These are phyloP conservation scores for Komagataea norvegica DNA, from an alignment of 1,139 yeast species.

Conservation along the genomic window DNA sequence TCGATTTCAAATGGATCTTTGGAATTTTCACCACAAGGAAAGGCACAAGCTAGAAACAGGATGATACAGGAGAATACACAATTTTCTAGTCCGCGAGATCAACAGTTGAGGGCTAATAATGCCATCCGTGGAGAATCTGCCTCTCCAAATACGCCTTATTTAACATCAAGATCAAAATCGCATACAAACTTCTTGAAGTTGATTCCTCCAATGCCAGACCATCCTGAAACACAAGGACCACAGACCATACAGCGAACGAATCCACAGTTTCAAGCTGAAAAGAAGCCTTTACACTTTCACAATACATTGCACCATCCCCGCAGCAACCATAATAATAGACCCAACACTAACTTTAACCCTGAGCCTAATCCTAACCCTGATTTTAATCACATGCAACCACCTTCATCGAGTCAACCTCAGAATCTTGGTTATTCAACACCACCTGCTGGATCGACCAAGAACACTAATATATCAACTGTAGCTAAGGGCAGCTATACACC, in stretches of 20 bases:
- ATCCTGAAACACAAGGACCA: neutral
- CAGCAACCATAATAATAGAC: constrained; percentile 1
- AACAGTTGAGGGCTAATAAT: constrained; percentile 10
- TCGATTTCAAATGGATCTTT: constrained; percentile 1
- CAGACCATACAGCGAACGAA: neutral
- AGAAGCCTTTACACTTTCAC: neutral
- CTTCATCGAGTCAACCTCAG: constrained; percentile 1
- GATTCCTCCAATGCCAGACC: constrained; percentile 23
- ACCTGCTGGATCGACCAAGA: constrained; percentile 10
- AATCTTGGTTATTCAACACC: constrained; percentile 9
- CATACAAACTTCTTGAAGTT: constrained; percentile 18
- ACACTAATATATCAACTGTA: constrained; percentile 4
- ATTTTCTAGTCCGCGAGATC: constrained; percentile 5
- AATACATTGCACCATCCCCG: too few species aligned
- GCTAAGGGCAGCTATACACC: constrained; percentile 3
- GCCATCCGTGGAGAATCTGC: neutral
- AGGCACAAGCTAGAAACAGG: neutral
- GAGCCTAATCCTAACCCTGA: constrained; percentile 2
- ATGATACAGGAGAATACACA: neutral
- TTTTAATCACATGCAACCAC: neutral
- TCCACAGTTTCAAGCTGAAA: neutral
- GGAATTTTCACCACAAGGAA: constrained; percentile 1
- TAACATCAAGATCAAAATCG: constrained; percentile 13
- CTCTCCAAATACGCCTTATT: constrained; percentile 1
- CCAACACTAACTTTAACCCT: constrained; percentile 3